phyloP scores from a whole-genome alignment of 352 stramenopile genomes.

The Pythium graminicola region DNA sequence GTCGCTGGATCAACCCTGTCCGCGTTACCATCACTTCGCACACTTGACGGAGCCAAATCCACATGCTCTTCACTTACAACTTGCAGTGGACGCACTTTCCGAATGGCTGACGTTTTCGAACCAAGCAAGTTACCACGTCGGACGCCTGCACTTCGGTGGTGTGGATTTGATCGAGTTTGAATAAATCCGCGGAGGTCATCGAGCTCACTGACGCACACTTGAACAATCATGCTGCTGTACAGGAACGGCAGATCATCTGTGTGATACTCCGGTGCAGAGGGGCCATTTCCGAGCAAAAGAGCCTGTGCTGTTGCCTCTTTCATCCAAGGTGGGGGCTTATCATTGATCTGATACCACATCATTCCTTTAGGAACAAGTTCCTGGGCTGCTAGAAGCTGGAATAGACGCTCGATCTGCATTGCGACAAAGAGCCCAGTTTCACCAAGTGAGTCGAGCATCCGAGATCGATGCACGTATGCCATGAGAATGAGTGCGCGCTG shows the following conservation, averaged over 20 bases:
- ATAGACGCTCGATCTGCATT: conserved; percentile 59
- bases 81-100: conserved; percentile 60
- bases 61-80: conserved; percentile 31
- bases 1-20: too few species aligned
- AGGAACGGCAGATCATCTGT: conserved; percentile 51
- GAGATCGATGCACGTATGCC: conserved; percentile 38
- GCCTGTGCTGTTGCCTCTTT: not conserved
- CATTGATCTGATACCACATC: conserved; percentile 1
- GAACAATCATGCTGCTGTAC: conserved; percentile 58
- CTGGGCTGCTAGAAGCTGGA: conserved; percentile 36
- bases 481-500: conserved; percentile 41
- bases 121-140: conserved; percentile 1
- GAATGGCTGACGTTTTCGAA: conserved; percentile 28
- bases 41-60: not conserved
- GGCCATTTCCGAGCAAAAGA: conserved; percentile 9
- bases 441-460: conserved; percentile 31
- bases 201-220: conserved; percentile 52
- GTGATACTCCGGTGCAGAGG: not conserved
- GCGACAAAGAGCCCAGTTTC: conserved; percentile 51
- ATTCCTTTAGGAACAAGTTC: conserved; percentile 1
- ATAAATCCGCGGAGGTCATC: conserved; percentile 55
- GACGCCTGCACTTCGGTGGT: conserved; percentile 12
- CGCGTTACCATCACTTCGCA: not conserved
- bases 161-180: conserved; percentile 40
- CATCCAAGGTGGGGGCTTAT: conserved; percentile 9